Conservation (phyloP, 345 rosid species). For the Ceriops zippeliana region DNA sequence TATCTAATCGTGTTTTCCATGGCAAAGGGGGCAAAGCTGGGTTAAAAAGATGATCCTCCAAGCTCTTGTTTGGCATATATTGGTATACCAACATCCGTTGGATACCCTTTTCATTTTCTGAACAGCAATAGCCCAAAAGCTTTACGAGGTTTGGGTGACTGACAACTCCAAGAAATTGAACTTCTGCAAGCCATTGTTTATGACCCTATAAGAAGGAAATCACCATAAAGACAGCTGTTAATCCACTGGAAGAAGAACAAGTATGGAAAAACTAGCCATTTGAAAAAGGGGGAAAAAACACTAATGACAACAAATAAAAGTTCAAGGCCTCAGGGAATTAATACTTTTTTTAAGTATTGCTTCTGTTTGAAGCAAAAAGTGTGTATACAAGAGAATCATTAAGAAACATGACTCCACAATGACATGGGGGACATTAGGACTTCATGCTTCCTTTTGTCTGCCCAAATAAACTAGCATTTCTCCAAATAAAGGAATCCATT, state of each 20-base stretch:
- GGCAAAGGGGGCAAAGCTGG: constrained; percentile 34
- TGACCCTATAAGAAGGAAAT: constrained; percentile 53
- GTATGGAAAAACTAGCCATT: not conserved
- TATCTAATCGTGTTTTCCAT: constrained; percentile 75
- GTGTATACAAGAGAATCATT: no score
- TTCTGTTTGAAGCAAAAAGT: not conserved
- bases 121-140: constrained; percentile 75
- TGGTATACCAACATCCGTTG: constrained; percentile 76
- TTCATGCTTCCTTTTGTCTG: not conserved
- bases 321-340: constrained; percentile 7
- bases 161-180: constrained; percentile 77
- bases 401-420: not conserved
- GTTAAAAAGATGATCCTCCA: constrained; percentile 77
- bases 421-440: not conserved
- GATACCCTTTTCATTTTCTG: constrained; percentile 57
- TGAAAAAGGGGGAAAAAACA: not conserved
- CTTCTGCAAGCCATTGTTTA: constrained; percentile 89
- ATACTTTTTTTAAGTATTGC: not conserved
- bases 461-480: not conserved
- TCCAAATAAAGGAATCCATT: no score
- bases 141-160: constrained; percentile 82
- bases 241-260: not conserved
- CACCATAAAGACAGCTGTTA: not conserved
- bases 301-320: not conserved
- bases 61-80: constrained; percentile 73